These are phyloP conservation scores for Collybiopsis luxurians DNA, from an alignment of 768 basidiomycete species.

Conservation along the genomic window DNA sequence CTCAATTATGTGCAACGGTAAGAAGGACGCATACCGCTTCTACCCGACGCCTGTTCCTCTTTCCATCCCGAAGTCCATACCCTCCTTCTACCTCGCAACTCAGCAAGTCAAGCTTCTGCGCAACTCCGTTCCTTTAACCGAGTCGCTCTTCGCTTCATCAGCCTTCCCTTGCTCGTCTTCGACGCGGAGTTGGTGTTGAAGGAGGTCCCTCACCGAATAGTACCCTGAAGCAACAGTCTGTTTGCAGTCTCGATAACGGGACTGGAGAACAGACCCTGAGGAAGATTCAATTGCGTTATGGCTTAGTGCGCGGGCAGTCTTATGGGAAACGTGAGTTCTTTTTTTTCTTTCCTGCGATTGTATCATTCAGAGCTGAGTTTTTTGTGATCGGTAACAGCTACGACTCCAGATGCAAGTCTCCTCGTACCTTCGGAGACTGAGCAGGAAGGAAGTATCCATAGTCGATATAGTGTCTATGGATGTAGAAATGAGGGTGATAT, in stretches of 20 bases:
- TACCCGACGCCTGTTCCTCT: too few relatives aligned
- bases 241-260: background rate
- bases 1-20: too few relatives aligned
- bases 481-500: background rate
- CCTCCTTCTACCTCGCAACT: too few relatives aligned
- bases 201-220: background rate
- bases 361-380: background rate
- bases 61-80: too few relatives aligned
- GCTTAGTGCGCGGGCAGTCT: background rate
- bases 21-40: too few relatives aligned
- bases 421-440: background rate
- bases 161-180: background rate
- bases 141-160: background rate
- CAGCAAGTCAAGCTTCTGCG: too few relatives aligned
- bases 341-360: background rate
- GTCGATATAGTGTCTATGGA: background rate
- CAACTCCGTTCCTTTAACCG: background rate
- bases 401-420: background rate
- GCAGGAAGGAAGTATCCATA: constrained; percentile 1
- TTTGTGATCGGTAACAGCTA: background rate
- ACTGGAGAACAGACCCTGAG: background rate
- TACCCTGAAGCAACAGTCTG: background rate
- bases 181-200: background rate
- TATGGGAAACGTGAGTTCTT: constrained; percentile 2
- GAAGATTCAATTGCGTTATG: background rate